A percentile compares a stretch with the other conserved stretches of the same genome.
Evolutionary conservation across 768 basidiomycete genomes (phyloP).

Genomic region (Termitomyces eurrhizus): DNA sequence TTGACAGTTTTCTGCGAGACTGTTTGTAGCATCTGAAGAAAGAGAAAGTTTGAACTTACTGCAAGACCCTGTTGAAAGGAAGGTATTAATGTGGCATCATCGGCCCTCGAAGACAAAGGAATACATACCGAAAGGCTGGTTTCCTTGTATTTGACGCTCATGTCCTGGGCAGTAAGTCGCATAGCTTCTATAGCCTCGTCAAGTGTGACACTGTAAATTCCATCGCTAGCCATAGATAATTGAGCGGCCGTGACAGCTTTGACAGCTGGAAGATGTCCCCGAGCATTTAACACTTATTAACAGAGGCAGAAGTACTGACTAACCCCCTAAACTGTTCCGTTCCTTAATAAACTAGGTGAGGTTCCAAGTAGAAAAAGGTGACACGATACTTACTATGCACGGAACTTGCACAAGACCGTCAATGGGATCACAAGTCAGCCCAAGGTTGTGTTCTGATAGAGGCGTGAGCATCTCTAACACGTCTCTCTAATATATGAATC

Average conservation of each 20-base stretch:
- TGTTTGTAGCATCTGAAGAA: no score
- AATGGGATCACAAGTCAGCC: constrained; percentile 92
- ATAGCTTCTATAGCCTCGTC: constrained; percentile 97
- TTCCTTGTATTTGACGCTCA: constrained; percentile 95
- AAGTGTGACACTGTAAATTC: constrained; percentile 79
- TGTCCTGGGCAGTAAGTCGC: constrained; percentile 88
- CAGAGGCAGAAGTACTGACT: constrained; percentile 13
- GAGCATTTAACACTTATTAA: not conserved
- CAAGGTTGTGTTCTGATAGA: constrained; percentile 73
- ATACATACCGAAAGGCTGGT: constrained; percentile 80
- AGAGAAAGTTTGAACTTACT: constrained; percentile 20
- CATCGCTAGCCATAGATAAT: constrained; percentile 88
- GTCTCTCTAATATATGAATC: not conserved
- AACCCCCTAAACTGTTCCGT: constrained; percentile 83
- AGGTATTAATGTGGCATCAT: not conserved
- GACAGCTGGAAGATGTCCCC: constrained; percentile 50
- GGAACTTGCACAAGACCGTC: constrained; percentile 93
- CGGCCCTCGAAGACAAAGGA: constrained; percentile 3
- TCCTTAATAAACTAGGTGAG: constrained; percentile 42
- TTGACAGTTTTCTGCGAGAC: constrained; percentile 60
- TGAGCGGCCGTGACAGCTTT: constrained; percentile 94
- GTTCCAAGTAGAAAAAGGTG: not conserved
- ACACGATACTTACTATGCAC: constrained; percentile 68
- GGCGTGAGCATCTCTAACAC: not conserved
- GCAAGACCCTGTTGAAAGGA: constrained; percentile 34